Evolutionary conservation across 2,329 filamentous ascomycete species (phyloP).

Genomic region (Cladosporium oxysporum): DNA sequence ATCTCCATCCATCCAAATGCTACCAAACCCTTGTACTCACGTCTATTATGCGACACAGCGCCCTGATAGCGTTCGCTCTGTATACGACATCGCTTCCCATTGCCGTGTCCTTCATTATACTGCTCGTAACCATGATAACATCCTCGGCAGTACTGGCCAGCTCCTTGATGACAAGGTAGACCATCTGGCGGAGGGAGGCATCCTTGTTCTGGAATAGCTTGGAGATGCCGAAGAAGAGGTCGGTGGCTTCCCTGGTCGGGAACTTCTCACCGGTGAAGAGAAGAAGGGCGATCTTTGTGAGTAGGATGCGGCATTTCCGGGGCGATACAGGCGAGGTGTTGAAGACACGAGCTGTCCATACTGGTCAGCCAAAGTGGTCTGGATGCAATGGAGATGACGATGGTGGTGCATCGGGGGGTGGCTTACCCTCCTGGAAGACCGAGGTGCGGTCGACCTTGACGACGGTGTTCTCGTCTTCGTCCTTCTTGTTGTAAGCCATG

Average conservation of each 20-base stretch:
- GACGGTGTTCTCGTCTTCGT: slow-evolving; percentile 93
- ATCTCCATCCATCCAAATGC: neutral
- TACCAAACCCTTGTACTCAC: slow-evolving; percentile 53
- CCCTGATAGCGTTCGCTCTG: slow-evolving; percentile 92
- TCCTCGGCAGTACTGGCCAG: slow-evolving; percentile 92
- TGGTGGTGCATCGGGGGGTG: slow-evolving; percentile 29
- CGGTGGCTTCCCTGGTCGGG: slow-evolving; percentile 94
- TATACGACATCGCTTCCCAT: slow-evolving; percentile 93
- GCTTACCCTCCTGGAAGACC: slow-evolving; percentile 95
- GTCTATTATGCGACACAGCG: slow-evolving; percentile 94
- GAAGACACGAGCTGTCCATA: slow-evolving; percentile 80
- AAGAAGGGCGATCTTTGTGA: slow-evolving; percentile 95
- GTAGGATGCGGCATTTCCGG: slow-evolving; percentile 92
- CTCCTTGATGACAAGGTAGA: slow-evolving; percentile 98
- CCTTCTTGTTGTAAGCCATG: slow-evolving; percentile 99
- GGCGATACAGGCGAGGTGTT: slow-evolving; percentile 97
- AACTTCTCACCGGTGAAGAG: slow-evolving; percentile 97
- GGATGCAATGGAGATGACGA: slow-evolving; percentile 15
- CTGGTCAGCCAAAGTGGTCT: slow-evolving; percentile 15
- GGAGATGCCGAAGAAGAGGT: slow-evolving; percentile 97
- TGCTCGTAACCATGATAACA: slow-evolving; percentile 99
- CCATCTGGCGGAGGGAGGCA: slow-evolving; percentile 96
- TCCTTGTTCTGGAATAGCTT: slow-evolving; percentile 99
- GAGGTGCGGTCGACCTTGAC: slow-evolving; percentile 97
- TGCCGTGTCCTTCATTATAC: slow-evolving; percentile 99